Base-by-base conservation (phyloP, 805 yeast genomes). In the Sugiyamaella lignohabitans region DNA sequence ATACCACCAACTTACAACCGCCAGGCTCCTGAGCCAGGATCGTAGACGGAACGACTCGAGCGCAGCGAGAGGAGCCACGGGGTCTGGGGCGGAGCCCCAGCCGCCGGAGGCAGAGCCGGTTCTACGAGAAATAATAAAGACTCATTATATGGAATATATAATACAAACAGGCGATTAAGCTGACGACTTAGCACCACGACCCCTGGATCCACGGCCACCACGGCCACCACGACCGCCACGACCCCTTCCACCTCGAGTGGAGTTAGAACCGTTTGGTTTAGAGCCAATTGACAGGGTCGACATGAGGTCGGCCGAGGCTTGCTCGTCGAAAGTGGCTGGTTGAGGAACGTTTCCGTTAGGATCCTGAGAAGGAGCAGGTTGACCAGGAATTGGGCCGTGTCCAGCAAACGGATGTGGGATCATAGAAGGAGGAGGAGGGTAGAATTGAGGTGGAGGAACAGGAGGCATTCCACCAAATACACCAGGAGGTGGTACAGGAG, bases 301-400 rank as follows among this genome's bases (percentile, higher is more conserved):
- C 59, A 57, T 48, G 35, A 58, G 40, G 22, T 55, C 56, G 8
- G 51, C 53, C 19, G 55, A 53, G 14, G 56, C 60, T 24, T 50
- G 43, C 20, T 43, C 53, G 21, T 56, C 58, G 43, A 43, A 29
- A n/a, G 29, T 30, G 32, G 37, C 8, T 17, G 55, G 50, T 22
- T 37, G 32, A n/a, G 36, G 35, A 34, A 18, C 10, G 5, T 36
- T 14, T 41, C 30, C 30, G n/a, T 17, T 30, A 41, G 50, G 42
- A 30, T 30, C 41, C 39, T 38, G 27, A 37, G 46, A 32, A 37
- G 53, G 42, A 52, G 61, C 37, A 49, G 46, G 45, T 56, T 61
- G 45, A 46, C 49, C 19, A 53, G 59, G 51, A 47, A 47, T 30
- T 37, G 51, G 42, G n/a, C n/a, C n/a, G n/a, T n/a, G n/a, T 27